Percentiles rank a stretch among this genome's conserved stretches.
Conservation (phyloP, 1,284 basidiomycete genomes). For the Ustilago vetiveriae region DNA sequence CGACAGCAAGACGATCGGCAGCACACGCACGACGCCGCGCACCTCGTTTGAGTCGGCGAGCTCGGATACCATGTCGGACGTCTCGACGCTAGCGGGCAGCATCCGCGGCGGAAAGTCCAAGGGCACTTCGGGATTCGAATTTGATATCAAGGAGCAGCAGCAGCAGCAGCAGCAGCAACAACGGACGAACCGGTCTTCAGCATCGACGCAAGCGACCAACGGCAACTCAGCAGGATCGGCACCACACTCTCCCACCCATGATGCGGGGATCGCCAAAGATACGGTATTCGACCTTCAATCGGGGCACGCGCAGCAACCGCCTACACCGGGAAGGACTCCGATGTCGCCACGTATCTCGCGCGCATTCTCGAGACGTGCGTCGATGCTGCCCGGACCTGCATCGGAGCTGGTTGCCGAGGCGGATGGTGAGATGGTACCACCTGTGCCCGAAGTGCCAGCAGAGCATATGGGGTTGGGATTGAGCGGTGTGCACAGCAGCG, state of each 20-base stretch:
- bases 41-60: constrained; percentile 33
- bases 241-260: constrained; percentile 17
- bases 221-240: neutral
- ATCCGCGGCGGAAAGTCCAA: constrained; percentile 19
- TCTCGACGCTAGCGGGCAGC: constrained; percentile 44
- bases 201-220: neutral
- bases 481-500: constrained; percentile 15
- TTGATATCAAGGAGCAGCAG: constrained; percentile 45
- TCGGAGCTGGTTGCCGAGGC: constrained; percentile 50
- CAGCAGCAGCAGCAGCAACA: constrained; percentile 2
- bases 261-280: constrained; percentile 50
- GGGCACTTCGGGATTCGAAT: constrained; percentile 29
- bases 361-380: constrained; percentile 56
- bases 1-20: constrained; percentile 40
- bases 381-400: constrained; percentile 58
- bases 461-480: constrained; percentile 28
- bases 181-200: neutral
- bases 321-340: constrained; percentile 25
- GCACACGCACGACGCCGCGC: constrained; percentile 30
- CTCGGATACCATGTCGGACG: constrained; percentile 47
- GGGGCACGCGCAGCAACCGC: constrained; percentile 38
- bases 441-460: constrained; percentile 42
- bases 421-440: constrained; percentile 28
- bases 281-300: constrained; percentile 60
- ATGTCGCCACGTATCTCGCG: constrained; percentile 49